Base-by-base conservation (phyloP, 2,329 filamentous ascomycete species). In the Fonsecaea multimorphosa region DNA sequence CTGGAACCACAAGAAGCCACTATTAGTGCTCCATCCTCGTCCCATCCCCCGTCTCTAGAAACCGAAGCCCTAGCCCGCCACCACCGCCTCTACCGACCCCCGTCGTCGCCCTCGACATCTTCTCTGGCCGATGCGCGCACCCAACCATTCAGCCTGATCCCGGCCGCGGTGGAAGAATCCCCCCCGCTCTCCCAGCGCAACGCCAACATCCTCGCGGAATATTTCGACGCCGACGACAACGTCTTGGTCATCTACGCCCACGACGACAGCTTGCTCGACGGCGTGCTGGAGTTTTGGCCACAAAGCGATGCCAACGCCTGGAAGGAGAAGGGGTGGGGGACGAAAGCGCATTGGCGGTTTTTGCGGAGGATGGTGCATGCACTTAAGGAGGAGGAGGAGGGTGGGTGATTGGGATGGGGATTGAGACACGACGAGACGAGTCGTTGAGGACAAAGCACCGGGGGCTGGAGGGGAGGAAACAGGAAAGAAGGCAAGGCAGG, bases 201-300 rank as follows among this genome's bases (percentile, higher is more conserved):
- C 14, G 29, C 24, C 5, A n/a, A 2, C 6, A n/a, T 9, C 14
- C 51, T 54, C 12, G 14, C 16, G n/a, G 29, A 14, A 3, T 14
- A 12, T n/a, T 54, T 54, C 24, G 51, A 54, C 24, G 24, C 16
- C 22, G 29, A 54, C 16, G 3, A 29, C 14, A 14, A 54, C 24
- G 29, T 54, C 16, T 14, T 54, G 3, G 29, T n/a, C 29, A 29
- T 54, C 16, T 54, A 32, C 22, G 51, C 24, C 24, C 51, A 32
- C 29, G 51, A 54, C 51, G 73, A 74, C 49, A 40, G 56, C 14
- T 64, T 66, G 7, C 52, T 75, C 58, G 58, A 68, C 3, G 70
- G 71, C n/a, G 63, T 71, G n/a, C 46, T 70, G 24, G 67, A 72
- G 55, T 66, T 68, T 60, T 73, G 76, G 53, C 73, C 74, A 1